Evolutionary conservation across 331 rosid species (phyloP), one percentile per base, ranked within the genome.

Genomic region (Pyracantha coccinea): DNA sequence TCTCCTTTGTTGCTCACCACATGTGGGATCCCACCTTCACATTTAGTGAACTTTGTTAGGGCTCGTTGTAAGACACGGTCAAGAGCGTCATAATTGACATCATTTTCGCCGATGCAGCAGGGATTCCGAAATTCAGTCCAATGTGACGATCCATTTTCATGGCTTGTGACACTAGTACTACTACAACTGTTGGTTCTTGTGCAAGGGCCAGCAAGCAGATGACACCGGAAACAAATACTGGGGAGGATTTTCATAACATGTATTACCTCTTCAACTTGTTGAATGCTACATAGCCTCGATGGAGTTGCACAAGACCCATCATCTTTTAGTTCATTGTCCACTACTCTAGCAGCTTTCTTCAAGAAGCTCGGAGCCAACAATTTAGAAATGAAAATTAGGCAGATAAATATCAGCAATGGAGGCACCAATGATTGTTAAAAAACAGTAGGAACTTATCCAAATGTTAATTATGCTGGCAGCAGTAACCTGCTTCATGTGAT

Each of bases 401-500:
- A 86, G 27, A 63, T 64, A 86, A 27, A 81, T 32, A 84, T 86
- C 93, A 64, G 90, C 87, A 77, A 80, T 1, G 29, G 78, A 80
- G 45, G 89, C 84, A 33, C 90, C 89, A 55, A 84, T 0, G 6
- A 83, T 50, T 14, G 93, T 79, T 10, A 70, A 14, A 29, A 83
- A 3, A 24, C 85, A 76, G 67, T 71, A 68, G 16, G 69, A 11
- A 33, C 83, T 88, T 2, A 13, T 1, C 90, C 85, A 86, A 4
- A 87, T 23, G 79, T 75, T 78, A 17, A 86, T 11, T 57, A 88
- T 78, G 55, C 78, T 82, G n/a, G 89, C 81, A 70, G 89, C 85
- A 71, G 28, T 7, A 6, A 86, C 87, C 44, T 86, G 90, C 74
- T 88, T 87, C 86, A 88, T 80, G 76, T 86, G 78, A 68, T 66